These are phyloP conservation scores for Solanum rostratum DNA, from an alignment of 257 asterid species.

Conservation along the genomic window DNA sequence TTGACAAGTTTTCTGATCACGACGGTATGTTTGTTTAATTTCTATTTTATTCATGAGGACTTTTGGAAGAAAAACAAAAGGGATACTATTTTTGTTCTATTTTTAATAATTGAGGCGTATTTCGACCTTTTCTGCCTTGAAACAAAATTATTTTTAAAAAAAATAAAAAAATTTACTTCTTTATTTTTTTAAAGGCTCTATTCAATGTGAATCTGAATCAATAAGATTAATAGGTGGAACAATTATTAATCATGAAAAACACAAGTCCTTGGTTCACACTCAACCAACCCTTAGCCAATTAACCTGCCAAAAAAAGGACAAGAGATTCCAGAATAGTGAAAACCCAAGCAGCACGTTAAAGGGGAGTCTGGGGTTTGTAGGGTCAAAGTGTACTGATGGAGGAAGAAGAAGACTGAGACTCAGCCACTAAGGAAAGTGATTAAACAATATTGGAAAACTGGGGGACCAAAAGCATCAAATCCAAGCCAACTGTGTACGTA, in stretches of 20 bases:
- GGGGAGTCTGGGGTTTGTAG: neutral
- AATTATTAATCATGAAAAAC: neutral
- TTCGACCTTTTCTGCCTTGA: neutral
- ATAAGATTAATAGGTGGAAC: neutral
- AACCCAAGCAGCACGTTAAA: constrained; percentile 12
- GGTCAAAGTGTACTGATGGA: neutral
- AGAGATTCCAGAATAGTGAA: neutral
- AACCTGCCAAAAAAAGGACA: constrained; percentile 9
- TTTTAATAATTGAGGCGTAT: neutral
- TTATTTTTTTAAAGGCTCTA: too few relatives aligned
- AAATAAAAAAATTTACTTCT: too few relatives aligned
- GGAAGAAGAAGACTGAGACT: constrained; percentile 3
- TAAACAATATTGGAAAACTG: neutral
- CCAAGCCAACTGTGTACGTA: constrained; percentile 1
- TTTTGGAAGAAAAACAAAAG: neutral
- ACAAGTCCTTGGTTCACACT: neutral
- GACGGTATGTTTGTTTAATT: neutral
- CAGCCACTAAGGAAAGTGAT: neutral
- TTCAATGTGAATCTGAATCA: neutral
- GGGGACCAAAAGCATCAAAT: constrained; percentile 39
- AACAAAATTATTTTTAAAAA: too few relatives aligned
- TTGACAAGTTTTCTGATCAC: too few relatives aligned
- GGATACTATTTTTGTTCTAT: neutral
- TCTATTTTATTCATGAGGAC: neutral
- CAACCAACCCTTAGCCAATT: neutral